Evolutionary conservation across 2,329 filamentous ascomycete genomes (phyloP), one percentile per base, ranked within the genome.

Genomic region (Alternaria brassicicola): DNA sequence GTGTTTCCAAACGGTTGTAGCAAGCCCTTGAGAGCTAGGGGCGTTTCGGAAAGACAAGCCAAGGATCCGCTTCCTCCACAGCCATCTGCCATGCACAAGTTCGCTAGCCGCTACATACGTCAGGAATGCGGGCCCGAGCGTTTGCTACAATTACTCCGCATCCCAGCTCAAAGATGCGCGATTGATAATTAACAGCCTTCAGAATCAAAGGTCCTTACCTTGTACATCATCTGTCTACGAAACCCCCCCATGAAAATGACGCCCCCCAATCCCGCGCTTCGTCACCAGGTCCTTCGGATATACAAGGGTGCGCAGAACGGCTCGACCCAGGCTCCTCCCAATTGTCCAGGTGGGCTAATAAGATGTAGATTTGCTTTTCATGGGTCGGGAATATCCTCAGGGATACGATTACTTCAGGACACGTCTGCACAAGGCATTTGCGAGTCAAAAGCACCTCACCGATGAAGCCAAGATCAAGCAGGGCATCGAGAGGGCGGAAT

Each of bases 331-430:
- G 19, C 43, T 39, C 12, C 10, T 47, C 31, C 26, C 30, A 19
- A 51, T 4, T 6, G 28, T 17, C n/a, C 33, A 8, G 31, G 31
- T 42, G 19, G 42, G 12, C 53, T 67, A 26, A 68, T 46, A 30
- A 43, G 9, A n/a, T 30, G 15, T 41, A 96, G 93, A 97, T 71
- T 86, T 97, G 10, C 84, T 99, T 41, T 88, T 89, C 70, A 83
- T 98, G 13, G 93, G 94, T 31, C 87, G 89, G 55, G 90, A 94
- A 57, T 98, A 98, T 71, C 94, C 95, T 1, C 83, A 90, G 15
- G 95, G 95, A 45, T 96, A 87, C 79, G 79, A 83, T 28, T 97
- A 93, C 79, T 97, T 96, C 75, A 87, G 90, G 10, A 85, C 87
- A 7, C 87, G 93, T 2, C 81, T 97, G 9, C 93, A 97, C 79